phyloP scores from a whole-genome alignment of 352 stramenopile genomes.

The Pythium graminicola region DNA sequence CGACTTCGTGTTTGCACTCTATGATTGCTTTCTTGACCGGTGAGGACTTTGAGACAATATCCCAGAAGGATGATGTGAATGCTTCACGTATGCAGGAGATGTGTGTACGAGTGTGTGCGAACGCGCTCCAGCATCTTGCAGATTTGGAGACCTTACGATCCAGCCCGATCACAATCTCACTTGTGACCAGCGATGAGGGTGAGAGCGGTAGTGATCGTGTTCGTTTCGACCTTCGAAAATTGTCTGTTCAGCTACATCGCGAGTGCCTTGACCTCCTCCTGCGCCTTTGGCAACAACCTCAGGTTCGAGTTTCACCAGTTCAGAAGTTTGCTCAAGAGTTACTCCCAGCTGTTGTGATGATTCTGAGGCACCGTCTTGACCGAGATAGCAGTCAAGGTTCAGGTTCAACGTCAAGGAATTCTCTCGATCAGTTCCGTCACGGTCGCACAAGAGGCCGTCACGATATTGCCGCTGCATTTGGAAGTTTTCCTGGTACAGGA shows the following conservation, averaged over 20 bases:
- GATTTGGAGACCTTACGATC: conserved; percentile 61
- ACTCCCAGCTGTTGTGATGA: conserved; percentile 58
- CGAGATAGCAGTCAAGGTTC: conserved; percentile 25
- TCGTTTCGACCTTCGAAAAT: conserved; percentile 40
- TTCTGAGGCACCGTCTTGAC: conserved; percentile 75
- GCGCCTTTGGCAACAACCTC: conserved; percentile 50
- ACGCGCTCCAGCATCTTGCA: conserved; percentile 50
- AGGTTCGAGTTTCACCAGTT: conserved; percentile 35
- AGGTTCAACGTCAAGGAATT: background rate
- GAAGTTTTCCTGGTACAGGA: conserved; percentile 13
- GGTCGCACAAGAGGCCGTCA: conserved; percentile 3
- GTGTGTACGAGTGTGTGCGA: conserved; percentile 61
- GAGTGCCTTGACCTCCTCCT: conserved; percentile 53
- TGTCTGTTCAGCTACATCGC: conserved; percentile 57
- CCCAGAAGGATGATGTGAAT: background rate
- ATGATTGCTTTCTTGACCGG: conserved; percentile 14
- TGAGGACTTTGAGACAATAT: conserved; percentile 4
- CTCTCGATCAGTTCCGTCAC: conserved; percentile 11
- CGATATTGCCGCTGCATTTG: conserved; percentile 9
- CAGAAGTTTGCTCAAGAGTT: conserved; percentile 55
- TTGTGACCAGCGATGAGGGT: conserved; percentile 46
- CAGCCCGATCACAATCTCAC: conserved; percentile 55
- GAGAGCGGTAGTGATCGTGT: conserved; percentile 13
- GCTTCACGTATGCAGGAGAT: conserved; percentile 47
- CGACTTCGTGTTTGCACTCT: conserved; percentile 10